Evolutionary conservation across 1,284 basidiomycete species (phyloP), one percentile per base, ranked within the genome.

Genomic region (Apiotrichum siamense): DNA sequence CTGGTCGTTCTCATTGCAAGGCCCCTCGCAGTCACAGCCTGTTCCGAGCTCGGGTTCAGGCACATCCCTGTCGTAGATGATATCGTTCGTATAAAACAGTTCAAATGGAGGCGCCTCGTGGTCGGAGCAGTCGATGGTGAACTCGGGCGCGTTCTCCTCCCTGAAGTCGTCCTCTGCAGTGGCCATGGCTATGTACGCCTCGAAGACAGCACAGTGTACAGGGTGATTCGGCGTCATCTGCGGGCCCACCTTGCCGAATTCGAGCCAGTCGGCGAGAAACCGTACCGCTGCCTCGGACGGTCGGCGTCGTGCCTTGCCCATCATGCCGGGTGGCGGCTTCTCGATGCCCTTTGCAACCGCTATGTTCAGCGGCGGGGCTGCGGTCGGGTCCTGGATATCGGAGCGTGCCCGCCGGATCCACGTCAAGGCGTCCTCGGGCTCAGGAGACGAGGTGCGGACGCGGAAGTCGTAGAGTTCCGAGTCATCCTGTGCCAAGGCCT

Each of bases 1-100:
- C 2, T 77, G 82, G 64, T 76, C 79, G 17, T 79, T 82, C 52
- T 77, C 84, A 63, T 85, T 78, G 60, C 89, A 92, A 33, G 73
- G 77, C 0, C 87, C 87, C 17, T 80, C 70, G 62, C 89, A 92
- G 48, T 76, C 78, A 61, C 89, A 93, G 2, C 87, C 82, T 31
- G 77, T 63, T 36, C 89, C 74, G 17, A 79, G 64, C 58, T 87
- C 81, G 0, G 86, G 85, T 12, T 78, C 78, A 0, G 84, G 83
- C 2, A 91, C 84, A 9, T 76, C 80, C 15, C 80, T 75, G 2
- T 79, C 80, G 52, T 84, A 82, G 77, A 86, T 84, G 77, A 89
- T 82, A 11, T 64, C 53, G 47, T 73, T 71, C 13, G 62, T 59
- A 50, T 73, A 73, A 27, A 65, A 55, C 39, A 69, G 72, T 48